Evolutionary conservation across 768 basidiomycete species (phyloP), one percentile per base, ranked within the genome.

Genomic region (Mycena haematopus): DNA sequence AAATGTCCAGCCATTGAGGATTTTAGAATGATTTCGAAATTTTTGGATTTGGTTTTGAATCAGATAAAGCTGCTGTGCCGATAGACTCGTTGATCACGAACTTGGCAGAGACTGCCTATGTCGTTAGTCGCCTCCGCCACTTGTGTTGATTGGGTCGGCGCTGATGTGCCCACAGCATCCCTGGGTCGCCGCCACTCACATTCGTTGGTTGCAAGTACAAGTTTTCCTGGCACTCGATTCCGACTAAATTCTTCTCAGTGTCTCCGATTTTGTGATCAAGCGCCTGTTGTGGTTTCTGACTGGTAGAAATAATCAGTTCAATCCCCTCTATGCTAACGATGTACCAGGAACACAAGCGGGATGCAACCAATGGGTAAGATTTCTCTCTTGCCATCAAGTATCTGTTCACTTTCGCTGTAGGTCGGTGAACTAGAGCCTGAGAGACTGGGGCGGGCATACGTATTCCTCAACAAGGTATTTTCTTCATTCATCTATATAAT

Each of bases 201-300:
- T 87, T 10, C 78, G 86, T 15, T 88, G 86, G 86, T 85, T 84
- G 81, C 82, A 65, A 70, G 81, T 70, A 42, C 45, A 19, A 21
- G 4, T 5, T 13, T 33, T 31, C 25, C 27, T 40, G 25, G 14
- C n/a, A 14, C n/a, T 47, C 51, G 24, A 15, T 53, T 15, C 38
- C 38, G 19, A 9, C 21, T 61, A 13, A 42, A 11, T 36, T 25
- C 31, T 24, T 31, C 49, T 13, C 38, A 80, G 80, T 56, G 71
- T 82, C 40, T 82, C 80, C 7, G 86, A 88, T 69, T 84, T 84
- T 65, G 82, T 88, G 38, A 80, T 88, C 73, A 86, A 85, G 65
- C 76, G 81, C 3, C 76, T 88, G 1, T 67, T 88, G 29, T 87
- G 86, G 86, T 63, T 86, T n/a, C 66, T 88, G 45, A 86, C 86